Evolutionary conservation across 768 basidiomycete genomes (phyloP).

Genomic region (Serendipita vermifera): DNA sequence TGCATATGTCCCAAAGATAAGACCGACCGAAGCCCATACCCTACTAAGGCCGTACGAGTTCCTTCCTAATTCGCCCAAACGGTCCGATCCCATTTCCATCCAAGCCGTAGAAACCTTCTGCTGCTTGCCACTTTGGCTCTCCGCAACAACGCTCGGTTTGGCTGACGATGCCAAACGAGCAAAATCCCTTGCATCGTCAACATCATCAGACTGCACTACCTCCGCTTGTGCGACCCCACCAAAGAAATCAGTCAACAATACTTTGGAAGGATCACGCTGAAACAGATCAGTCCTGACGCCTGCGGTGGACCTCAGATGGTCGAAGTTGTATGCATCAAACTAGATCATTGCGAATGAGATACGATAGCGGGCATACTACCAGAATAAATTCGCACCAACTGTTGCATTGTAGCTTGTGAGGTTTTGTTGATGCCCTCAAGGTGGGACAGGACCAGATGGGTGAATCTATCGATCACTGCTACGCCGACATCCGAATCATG

Average conservation of each 20-base stretch:
- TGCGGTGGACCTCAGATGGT: constrained; percentile 66
- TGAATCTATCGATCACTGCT: constrained; percentile 88
- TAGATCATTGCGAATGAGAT: constrained; percentile 22
- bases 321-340: constrained; percentile 70
- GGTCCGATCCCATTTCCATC: too few species aligned
- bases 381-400: constrained; percentile 47
- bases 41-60: too few species aligned
- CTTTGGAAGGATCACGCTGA: constrained; percentile 35
- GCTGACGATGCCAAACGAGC: too few species aligned
- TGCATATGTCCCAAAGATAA: too few species aligned
- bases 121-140: too few species aligned
- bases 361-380: not conserved
- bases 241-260: constrained; percentile 69
- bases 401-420: constrained; percentile 60
- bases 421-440: constrained; percentile 93
- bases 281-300: constrained; percentile 86
- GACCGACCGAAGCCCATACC: too few species aligned
- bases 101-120: too few species aligned
- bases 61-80: too few species aligned
- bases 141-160: too few species aligned
- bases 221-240: constrained; percentile 82
- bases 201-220: constrained; percentile 26
- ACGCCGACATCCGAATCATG: constrained; percentile 92
- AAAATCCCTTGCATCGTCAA: too few species aligned
- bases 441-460: constrained; percentile 80